Conservation (phyloP, 495 filamentous ascomycete species). For the Talaromyces nanjingensis region DNA sequence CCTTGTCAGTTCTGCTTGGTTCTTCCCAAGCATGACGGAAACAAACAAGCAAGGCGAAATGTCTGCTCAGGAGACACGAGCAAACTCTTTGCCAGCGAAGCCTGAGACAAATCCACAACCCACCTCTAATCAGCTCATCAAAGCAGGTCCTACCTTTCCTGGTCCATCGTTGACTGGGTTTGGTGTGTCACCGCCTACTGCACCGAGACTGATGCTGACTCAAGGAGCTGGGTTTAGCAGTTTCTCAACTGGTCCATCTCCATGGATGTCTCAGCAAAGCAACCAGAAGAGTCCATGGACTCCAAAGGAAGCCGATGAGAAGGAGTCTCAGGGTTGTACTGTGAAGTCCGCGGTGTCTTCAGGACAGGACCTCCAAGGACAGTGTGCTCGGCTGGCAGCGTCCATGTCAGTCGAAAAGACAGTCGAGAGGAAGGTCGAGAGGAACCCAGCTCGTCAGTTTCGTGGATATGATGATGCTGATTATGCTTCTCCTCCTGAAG, state of each 20-base stretch:
- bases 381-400: background rate
- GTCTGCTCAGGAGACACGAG: background rate
- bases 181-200: background rate
- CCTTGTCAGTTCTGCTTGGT: background rate
- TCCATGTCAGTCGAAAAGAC: background rate
- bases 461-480: background rate
- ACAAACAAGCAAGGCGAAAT: background rate
- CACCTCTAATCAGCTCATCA: background rate
- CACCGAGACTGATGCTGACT: background rate
- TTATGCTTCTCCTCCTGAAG: background rate
- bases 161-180: background rate
- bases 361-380: background rate
- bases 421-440: background rate
- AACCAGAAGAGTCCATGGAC: background rate
- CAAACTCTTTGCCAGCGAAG: background rate
- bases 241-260: background rate
- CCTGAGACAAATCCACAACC: background rate
- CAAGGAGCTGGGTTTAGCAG: background rate
- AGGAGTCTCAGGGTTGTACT: background rate
- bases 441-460: background rate
- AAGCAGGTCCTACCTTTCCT: background rate
- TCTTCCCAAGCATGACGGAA: background rate
- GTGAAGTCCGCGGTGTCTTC: background rate
- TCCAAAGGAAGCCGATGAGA: background rate
- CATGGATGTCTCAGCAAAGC: background rate